Evolutionary conservation across 2,329 filamentous ascomycete species (phyloP).

Genomic region (Huntiella savannae): DNA sequence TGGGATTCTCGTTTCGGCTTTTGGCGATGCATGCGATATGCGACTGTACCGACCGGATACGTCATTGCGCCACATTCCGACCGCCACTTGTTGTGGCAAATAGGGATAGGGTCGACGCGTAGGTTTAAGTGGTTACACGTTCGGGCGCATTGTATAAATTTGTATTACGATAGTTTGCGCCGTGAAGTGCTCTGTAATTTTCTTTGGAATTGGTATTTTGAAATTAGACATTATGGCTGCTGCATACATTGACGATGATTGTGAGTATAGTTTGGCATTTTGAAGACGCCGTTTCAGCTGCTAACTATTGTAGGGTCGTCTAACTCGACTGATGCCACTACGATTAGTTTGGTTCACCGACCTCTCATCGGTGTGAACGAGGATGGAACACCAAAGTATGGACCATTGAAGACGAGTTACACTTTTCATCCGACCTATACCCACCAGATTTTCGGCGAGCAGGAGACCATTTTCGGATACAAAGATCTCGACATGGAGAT

Average conservation of each 20-base stretch:
- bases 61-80: no score
- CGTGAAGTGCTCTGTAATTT: no score
- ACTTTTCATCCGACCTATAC: conserved; percentile 75
- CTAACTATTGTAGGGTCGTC: conserved; percentile 30
- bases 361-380: conserved; percentile 20
- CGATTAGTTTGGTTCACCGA: conserved; percentile 35
- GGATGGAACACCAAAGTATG: conserved; percentile 22
- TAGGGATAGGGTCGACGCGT: no score
- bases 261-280: conserved; percentile 1
- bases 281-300: no score
- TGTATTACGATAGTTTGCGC: no score
- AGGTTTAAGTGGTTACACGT: no score
- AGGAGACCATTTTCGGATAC: conserved; percentile 82
- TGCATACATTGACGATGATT: conserved; percentile 4
- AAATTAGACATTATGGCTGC: not conserved
- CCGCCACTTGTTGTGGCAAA: no score
- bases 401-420: conserved; percentile 27
- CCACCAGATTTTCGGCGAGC: conserved; percentile 83
- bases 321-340: conserved; percentile 42
- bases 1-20: not conserved
- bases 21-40: no score
- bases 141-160: no score
- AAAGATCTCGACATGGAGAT: conserved; percentile 60
- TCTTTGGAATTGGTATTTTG: no score
- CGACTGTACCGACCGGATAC: no score